phyloP scores from a whole-genome alignment of 441 rosid species.

The Gossypium trilobum region DNA sequence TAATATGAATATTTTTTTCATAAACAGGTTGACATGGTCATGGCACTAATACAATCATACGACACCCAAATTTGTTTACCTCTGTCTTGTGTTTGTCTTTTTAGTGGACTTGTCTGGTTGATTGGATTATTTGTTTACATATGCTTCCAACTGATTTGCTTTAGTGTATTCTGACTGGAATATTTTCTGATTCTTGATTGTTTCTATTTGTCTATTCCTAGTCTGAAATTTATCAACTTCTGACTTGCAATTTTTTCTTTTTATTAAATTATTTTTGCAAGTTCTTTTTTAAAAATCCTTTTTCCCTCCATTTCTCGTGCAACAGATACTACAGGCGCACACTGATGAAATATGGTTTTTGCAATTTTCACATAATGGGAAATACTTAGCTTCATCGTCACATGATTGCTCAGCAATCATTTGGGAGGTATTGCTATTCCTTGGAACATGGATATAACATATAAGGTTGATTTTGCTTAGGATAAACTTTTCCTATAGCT shows the following conservation, averaged over 20 bases:
- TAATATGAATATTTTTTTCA: neutral
- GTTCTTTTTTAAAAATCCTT: neutral
- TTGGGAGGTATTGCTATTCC: conserved; percentile 51
- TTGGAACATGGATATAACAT: neutral
- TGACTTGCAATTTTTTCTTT: neutral
- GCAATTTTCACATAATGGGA: conserved; percentile 69
- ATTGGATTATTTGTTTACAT: neutral
- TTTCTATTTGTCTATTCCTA: neutral
- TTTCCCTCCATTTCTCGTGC: conserved; percentile 8
- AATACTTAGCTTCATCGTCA: conserved; percentile 63
- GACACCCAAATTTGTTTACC: neutral
- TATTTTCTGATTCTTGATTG: neutral
- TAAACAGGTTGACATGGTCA: neutral
- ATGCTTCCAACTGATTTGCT: neutral
- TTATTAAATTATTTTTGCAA: neutral
- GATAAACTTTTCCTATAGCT: neutral
- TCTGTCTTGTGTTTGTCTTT: neutral
- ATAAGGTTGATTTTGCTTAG: neutral
- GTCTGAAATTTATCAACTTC: neutral
- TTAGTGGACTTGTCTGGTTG: neutral
- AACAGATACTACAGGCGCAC: conserved; percentile 53
- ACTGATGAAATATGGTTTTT: conserved; percentile 66
- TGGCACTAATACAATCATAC: neutral
- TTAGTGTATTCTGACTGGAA: neutral
- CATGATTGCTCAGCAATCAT: conserved; percentile 48